These are phyloP conservation scores for Penicillium thymicola DNA, from an alignment of 2,329 filamentous ascomycete species.

Conservation along the genomic window DNA sequence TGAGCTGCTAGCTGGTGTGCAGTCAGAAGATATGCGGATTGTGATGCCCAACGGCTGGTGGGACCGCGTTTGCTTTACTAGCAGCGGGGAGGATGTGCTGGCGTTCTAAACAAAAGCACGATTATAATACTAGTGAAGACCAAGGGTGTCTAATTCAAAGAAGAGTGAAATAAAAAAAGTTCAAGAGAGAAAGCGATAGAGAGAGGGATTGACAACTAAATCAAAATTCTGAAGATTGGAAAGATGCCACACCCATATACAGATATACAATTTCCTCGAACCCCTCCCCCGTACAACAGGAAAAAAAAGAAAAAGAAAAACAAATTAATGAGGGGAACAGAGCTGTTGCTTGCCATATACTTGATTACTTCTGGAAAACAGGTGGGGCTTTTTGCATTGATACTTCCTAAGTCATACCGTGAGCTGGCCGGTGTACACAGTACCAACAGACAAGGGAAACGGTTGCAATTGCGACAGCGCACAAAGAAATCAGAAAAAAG, in stretches of 20 bases:
- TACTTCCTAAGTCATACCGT: constrained; percentile 13
- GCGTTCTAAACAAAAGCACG: constrained; percentile 1
- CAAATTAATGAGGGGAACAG: constrained; percentile 13
- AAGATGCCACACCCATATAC: constrained; percentile 16
- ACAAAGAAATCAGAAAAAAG: constrained; percentile 4
- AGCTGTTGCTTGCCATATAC: constrained; percentile 16
- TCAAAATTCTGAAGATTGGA: neutral
- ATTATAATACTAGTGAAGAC: neutral
- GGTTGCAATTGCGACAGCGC: constrained; percentile 19
- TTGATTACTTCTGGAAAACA: constrained; percentile 20
- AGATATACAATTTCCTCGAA: constrained; percentile 15
- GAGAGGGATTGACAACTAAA: neutral
- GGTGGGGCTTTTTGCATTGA: constrained; percentile 30
- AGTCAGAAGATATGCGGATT: constrained; percentile 8
- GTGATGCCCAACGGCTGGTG: constrained; percentile 19
- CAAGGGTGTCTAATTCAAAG: neutral
- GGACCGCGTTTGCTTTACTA: neutral
- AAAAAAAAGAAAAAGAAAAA: constrained; percentile 9
- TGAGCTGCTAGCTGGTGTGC: neutral
- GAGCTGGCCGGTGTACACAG: constrained; percentile 14
- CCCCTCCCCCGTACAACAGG: constrained; percentile 11
- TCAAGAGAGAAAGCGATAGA: neutral
- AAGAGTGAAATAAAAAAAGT: neutral
- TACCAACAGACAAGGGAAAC: neutral
- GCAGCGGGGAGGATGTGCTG: neutral